These are phyloP conservation scores for Schizonepeta tenuifolia DNA, from an alignment of 257 asterid genomes.

Conservation along the genomic window DNA sequence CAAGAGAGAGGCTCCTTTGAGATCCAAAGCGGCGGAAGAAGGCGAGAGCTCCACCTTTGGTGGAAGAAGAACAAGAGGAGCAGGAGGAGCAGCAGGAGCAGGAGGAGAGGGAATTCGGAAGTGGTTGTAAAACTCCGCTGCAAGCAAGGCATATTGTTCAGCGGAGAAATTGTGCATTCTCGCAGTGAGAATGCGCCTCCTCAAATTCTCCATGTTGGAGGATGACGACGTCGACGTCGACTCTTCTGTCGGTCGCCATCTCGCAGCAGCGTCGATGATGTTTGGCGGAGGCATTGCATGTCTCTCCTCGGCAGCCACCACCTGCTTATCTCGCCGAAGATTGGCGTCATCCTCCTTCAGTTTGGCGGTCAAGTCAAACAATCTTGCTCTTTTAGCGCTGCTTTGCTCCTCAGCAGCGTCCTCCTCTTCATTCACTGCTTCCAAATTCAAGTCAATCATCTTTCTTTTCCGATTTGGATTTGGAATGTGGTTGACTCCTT, in stretches of 20 bases:
- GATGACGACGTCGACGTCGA: too few relatives aligned
- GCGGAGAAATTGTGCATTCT: background rate
- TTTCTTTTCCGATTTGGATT: conserved; percentile 26
- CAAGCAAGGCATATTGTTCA: background rate
- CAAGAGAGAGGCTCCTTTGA: conserved; percentile 57
- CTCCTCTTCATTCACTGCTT: conserved; percentile 39
- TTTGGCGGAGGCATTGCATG: too few relatives aligned
- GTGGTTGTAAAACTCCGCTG: too few relatives aligned
- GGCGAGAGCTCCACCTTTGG: conserved; percentile 73
- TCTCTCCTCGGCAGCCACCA: too few relatives aligned
- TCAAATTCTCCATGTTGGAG: background rate
- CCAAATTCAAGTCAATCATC: conserved; percentile 69
- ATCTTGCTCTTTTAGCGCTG: conserved; percentile 33
- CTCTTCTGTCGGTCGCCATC: background rate
- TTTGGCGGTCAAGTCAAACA: conserved; percentile 78
- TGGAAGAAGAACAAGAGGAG: conserved; percentile 36
- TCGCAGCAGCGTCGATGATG: background rate
- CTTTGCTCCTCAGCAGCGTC: conserved; percentile 26
- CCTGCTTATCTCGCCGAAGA: too few relatives aligned
- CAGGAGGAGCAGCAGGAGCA: background rate
- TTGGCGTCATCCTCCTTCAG: conserved; percentile 43
- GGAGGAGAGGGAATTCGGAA: conserved; percentile 27
- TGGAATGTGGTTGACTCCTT: conserved; percentile 35
- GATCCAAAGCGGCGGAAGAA: conserved; percentile 57
- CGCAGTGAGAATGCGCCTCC: background rate